These are phyloP conservation scores for Pseudocercospora pini-densiflorae DNA, from an alignment of 2,329 filamentous ascomycete genomes.

Conservation along the genomic window DNA sequence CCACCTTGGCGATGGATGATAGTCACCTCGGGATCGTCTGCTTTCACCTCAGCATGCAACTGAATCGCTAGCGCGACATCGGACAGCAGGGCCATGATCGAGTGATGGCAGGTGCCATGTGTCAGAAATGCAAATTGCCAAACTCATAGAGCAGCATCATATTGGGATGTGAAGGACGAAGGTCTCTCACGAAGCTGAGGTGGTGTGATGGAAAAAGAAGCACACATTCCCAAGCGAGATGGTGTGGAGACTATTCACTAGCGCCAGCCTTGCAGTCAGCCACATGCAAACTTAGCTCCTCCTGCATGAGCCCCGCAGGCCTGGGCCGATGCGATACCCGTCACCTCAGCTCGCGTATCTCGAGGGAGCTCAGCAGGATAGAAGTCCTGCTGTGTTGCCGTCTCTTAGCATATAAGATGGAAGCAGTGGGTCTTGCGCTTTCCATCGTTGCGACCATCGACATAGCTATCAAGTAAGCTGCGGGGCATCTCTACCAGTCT, in stretches of 20 bases:
- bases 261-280: not conserved
- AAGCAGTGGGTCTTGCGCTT: not conserved
- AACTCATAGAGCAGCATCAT: too few species aligned
- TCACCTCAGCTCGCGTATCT: not conserved
- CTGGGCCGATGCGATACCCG: not conserved
- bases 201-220: not conserved
- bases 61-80: slow-evolving; percentile 4
- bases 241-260: slow-evolving; percentile 1
- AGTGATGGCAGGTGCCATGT: too few species aligned
- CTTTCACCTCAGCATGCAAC: not conserved
- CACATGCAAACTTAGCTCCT: not conserved
- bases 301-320: not conserved
- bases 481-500: not conserved
- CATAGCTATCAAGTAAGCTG: slow-evolving; percentile 1
- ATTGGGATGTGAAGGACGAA: too few species aligned
- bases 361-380: not conserved
- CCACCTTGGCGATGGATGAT: not conserved
- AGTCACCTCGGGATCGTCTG: not conserved
- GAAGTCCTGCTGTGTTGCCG: not conserved
- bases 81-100: not conserved
- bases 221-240: not conserved
- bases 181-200: not conserved
- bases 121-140: too few species aligned
- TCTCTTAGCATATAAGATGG: not conserved
- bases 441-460: slow-evolving; percentile 6